Evolutionary conservation across 495 filamentous ascomycete genomes (phyloP).

Genomic region (Podospora anserina): DNA sequence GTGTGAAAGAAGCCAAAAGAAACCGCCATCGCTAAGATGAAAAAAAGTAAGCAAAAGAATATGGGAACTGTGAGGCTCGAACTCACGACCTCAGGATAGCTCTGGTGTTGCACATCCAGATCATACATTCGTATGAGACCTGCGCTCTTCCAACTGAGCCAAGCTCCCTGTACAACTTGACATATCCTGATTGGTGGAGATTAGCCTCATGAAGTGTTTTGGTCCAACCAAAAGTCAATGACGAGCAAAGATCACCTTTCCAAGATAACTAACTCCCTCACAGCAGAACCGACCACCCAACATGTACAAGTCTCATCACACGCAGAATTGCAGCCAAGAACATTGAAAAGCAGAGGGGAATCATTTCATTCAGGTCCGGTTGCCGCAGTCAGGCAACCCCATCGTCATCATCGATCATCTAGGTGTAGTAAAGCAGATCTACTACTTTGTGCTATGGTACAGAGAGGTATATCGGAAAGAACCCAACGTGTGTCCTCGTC

Average conservation of each 20-base stretch:
- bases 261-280: too few relatives aligned
- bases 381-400: not conserved
- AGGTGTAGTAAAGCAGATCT: not conserved
- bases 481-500: not conserved
- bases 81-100: slow-evolving; percentile 29
- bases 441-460: not conserved
- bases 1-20: not conserved
- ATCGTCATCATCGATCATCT: not conserved
- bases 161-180: slow-evolving; percentile 18
- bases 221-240: too few relatives aligned
- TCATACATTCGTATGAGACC: slow-evolving; percentile 26
- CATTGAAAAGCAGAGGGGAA: not conserved
- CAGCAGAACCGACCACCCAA: too few relatives aligned
- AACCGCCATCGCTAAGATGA: not conserved
- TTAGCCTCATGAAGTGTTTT: not conserved
- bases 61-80: slow-evolving; percentile 29
- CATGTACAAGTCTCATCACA: not conserved
- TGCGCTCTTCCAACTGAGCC: slow-evolving; percentile 29
- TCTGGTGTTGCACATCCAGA: slow-evolving; percentile 8
- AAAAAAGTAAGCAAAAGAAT: slow-evolving; percentile 11
- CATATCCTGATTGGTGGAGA: not conserved
- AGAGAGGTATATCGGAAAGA: not conserved
- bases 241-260: too few relatives aligned
- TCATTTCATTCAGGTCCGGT: not conserved
- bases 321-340: not conserved